A percentile compares a stretch with the other conserved stretches of the same genome.
phyloP scores from a whole-genome alignment of 2,329 filamentous ascomycete genomes.

The Ceratocystis albifundus region DNA sequence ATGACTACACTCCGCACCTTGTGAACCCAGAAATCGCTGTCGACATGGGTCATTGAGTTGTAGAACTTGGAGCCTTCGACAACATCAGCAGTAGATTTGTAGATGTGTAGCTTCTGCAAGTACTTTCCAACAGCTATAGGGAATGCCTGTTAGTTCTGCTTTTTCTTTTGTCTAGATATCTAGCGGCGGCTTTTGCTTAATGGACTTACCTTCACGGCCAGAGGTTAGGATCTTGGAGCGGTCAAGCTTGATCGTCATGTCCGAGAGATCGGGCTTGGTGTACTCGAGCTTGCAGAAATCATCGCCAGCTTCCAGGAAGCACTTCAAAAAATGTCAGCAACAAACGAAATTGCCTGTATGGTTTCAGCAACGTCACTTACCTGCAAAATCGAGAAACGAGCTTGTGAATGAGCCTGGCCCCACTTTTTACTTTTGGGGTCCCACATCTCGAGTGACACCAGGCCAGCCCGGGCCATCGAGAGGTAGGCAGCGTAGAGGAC shows the following conservation, averaged over 20 bases:
- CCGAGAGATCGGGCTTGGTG: slow-evolving; percentile 60
- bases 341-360: neutral
- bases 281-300: slow-evolving; percentile 77
- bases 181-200: neutral
- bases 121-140: slow-evolving; percentile 63
- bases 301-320: slow-evolving; percentile 73
- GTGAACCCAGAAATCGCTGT: slow-evolving; percentile 69
- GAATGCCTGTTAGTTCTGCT: slow-evolving; percentile 25
- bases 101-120: slow-evolving; percentile 83
- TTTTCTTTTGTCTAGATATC: neutral
- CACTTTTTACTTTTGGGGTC: slow-evolving; percentile 82
- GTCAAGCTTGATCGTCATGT: slow-evolving; percentile 72
- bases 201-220: slow-evolving; percentile 51
- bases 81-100: slow-evolving; percentile 81
- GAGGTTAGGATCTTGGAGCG: slow-evolving; percentile 74
- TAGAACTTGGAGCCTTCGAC: slow-evolving; percentile 69
- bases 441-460: slow-evolving; percentile 86
- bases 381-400: slow-evolving; percentile 75
- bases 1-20: slow-evolving; percentile 67
- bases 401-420: slow-evolving; percentile 87
- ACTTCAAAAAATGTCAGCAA: slow-evolving; percentile 32
- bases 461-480: slow-evolving; percentile 85
- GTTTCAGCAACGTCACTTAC: slow-evolving; percentile 24
- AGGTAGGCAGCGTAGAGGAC: slow-evolving; percentile 83
- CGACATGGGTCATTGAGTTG: slow-evolving; percentile 70